Base-by-base conservation (phyloP, 306 rosid genomes). In the Comarum palustre region DNA sequence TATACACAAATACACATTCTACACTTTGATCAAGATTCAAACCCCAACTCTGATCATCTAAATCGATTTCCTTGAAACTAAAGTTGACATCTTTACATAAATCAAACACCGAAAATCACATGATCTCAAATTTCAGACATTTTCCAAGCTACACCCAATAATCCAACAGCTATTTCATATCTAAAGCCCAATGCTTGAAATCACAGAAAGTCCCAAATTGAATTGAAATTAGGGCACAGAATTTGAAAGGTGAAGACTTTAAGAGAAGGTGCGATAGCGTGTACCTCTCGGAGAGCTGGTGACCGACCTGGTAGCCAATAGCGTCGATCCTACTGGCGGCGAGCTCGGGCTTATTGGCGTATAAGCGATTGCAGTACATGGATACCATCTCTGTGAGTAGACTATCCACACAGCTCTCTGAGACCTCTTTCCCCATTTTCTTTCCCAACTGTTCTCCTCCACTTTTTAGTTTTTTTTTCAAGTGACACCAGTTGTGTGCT, bases 301-400 rank as follows among this genome's bases (percentile, higher is more conserved):
- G 97, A 69, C 99, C 99, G 77, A 94, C 96, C 86, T 94, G 96
- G 82, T 88, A 94, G 58, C 97, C 99, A 52, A 94, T 94, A 75
- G 99, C 97, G 66, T 94, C 99, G 81, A 94, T 94, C 64, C 92
- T 82, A 63, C 97, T 96, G 43, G 99, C 97, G 24, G 99, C 96
- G 46, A 94, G 96, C 57, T 94, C 99, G 24, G 95, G 96, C 77
- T 89, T 94, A 68, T 79, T 85, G 81, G 96, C 95, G 71, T 91
- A 94, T 80, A 94, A 91, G 17, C 94, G 95, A 76, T 84, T 84
- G 86, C 89, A 89, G 61, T 94, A 91, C 15, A 90, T 84, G 17
- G 95, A 80, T 1, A 94, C 97, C 96, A 91, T 91, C 83, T 94
- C 99, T 13, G 96, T 94, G 66, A 91, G 78, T 27, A 91, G 63